phyloP scores from a whole-genome alignment of 148 eudicot genomes.

The Cornus suecica region DNA sequence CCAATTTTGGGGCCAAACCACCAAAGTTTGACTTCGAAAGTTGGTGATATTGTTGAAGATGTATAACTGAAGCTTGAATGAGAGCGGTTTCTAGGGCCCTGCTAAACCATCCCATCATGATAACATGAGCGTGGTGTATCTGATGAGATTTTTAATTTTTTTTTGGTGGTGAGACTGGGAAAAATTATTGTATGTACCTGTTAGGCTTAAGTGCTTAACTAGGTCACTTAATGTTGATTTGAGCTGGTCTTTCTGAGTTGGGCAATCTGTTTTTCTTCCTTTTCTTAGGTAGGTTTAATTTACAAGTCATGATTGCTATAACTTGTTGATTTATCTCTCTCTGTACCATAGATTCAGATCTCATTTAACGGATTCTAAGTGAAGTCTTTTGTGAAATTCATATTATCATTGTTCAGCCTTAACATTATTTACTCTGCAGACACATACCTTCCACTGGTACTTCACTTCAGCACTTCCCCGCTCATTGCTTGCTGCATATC shows the following conservation, averaged over 20 bases:
- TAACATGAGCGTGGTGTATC: neutral
- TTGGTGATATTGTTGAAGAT: neutral
- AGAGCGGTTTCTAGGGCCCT: neutral
- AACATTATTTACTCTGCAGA: conserved; percentile 40
- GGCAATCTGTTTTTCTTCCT: neutral
- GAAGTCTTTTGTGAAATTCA: conserved; percentile 3
- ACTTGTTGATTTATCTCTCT: neutral
- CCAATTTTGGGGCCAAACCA: too few species aligned
- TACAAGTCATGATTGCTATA: neutral
- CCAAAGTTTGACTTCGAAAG: neutral
- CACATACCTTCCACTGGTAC: conserved; percentile 90
- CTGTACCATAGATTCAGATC: neutral
- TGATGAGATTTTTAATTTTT: too few species aligned
- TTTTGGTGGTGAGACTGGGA: neutral
- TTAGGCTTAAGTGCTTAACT: conserved; percentile 10
- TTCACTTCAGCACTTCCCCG: conserved; percentile 98
- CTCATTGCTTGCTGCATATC: conserved; percentile 87
- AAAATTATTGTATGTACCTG: neutral
- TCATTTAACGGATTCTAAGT: neutral
- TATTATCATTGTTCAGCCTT: conserved; percentile 33
- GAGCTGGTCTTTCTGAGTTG: neutral
- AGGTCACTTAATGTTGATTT: neutral
- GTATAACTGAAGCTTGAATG: neutral
- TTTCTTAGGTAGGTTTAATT: neutral
- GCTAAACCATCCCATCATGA: neutral